phyloP scores from a whole-genome alignment of 2,329 filamentous ascomycete genomes.

The Diaporthe sp. region DNA sequence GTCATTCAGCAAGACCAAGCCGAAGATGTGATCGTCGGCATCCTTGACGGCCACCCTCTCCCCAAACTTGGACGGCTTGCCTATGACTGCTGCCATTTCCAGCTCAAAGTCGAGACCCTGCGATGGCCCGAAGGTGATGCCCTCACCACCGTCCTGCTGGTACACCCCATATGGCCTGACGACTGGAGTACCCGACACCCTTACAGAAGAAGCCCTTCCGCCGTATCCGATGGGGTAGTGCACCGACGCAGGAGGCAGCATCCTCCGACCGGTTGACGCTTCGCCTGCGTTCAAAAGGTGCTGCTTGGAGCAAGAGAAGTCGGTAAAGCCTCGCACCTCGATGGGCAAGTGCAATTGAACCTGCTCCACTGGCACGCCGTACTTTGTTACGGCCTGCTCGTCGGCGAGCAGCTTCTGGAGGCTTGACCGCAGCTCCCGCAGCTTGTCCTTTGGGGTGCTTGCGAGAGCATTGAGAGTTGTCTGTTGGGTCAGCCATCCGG shows the following conservation, averaged over 20 bases:
- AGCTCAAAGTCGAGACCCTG: constrained; percentile 57
- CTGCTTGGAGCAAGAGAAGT: constrained; percentile 68
- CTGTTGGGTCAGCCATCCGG: constrained; percentile 54
- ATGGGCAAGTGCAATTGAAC: constrained; percentile 69
- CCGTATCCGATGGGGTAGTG: constrained; percentile 67
- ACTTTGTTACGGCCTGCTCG: constrained; percentile 41
- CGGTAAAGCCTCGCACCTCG: constrained; percentile 67
- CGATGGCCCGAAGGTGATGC: constrained; percentile 50
- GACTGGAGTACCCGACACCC: constrained; percentile 62
- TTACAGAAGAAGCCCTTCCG: constrained; percentile 67
- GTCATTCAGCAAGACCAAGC: constrained; percentile 73
- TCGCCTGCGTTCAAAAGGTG: constrained; percentile 64
- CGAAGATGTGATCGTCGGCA: constrained; percentile 72
- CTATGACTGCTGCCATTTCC: constrained; percentile 60
- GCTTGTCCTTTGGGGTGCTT: constrained; percentile 36
- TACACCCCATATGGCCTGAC: constrained; percentile 62
- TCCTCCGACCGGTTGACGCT: constrained; percentile 45
- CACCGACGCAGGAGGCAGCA: constrained; percentile 60
- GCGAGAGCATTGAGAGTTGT: constrained; percentile 47
- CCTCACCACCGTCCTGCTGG: constrained; percentile 43
- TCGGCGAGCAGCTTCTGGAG: constrained; percentile 43
- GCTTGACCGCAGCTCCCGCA: constrained; percentile 41
- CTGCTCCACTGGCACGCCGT: constrained; percentile 50
- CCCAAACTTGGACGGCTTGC: constrained; percentile 54
- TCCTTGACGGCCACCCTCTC: constrained; percentile 57